Evolutionary conservation across 345 rosid species (phyloP).

Genomic region (Hibiscus syriacus): DNA sequence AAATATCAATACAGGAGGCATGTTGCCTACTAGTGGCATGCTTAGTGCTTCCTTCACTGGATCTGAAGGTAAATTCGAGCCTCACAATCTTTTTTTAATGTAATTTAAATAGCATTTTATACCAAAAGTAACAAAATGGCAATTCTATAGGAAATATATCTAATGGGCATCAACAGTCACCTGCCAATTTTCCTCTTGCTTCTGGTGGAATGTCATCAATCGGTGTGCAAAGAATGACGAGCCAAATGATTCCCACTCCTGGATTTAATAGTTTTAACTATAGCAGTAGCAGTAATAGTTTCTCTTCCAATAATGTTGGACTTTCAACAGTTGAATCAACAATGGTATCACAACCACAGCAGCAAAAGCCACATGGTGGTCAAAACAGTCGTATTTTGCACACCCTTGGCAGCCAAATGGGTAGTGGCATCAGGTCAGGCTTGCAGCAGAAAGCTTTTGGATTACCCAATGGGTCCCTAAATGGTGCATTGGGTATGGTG

Average conservation of each 20-base stretch:
- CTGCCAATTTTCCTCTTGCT: slow-evolving; percentile 53
- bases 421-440: slow-evolving; percentile 49
- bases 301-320: slow-evolving; percentile 40
- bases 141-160: slow-evolving; percentile 49
- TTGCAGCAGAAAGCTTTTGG: slow-evolving; percentile 69
- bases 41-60: slow-evolving; percentile 40
- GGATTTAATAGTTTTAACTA: slow-evolving; percentile 51
- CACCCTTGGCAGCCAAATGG: slow-evolving; percentile 64
- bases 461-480: slow-evolving; percentile 51
- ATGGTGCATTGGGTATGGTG: slow-evolving; percentile 57
- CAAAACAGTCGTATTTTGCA: slow-evolving; percentile 63
- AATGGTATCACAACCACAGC: slow-evolving; percentile 49
- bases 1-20: slow-evolving; percentile 41
- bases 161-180: slow-evolving; percentile 63
- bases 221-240: slow-evolving; percentile 52
- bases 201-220: slow-evolving; percentile 74
- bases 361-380: slow-evolving; percentile 59
- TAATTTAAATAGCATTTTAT: slow-evolving; percentile 8
- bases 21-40: slow-evolving; percentile 42
- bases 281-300: slow-evolving; percentile 33
- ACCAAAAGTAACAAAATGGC: not conserved
- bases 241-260: slow-evolving; percentile 96
- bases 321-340: slow-evolving; percentile 67
- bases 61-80: slow-evolving; percentile 38
- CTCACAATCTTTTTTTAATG: slow-evolving; percentile 7